Evolutionary conservation across 1,284 basidiomycete species (phyloP), one percentile per base, ranked within the genome.

Genomic region (Cutaneotrichosporon spelunceum): DNA sequence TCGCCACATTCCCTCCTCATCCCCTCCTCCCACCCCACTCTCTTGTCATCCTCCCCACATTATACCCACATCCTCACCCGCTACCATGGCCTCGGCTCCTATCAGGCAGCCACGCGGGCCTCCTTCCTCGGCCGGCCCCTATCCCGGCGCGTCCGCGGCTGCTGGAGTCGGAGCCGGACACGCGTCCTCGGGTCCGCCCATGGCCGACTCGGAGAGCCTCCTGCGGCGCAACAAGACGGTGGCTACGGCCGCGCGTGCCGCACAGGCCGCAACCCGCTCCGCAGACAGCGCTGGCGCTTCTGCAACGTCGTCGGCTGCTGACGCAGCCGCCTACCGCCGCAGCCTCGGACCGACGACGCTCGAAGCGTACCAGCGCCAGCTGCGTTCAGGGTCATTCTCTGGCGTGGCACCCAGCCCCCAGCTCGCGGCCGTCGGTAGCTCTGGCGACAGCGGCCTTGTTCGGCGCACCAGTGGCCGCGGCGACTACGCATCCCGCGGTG

Each of bases 71-170:
- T 9, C 24, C n/a, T 23, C n/a, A 21, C 36, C 13, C 39, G n/a
- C 48, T 58, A 26, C 57, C 27, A 70, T 72, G 66, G 59, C 68
- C 21, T 68, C 66, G 53, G 67, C 69, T 16, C 75, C 75, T 11
- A 75, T 78, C 55, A 67, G 76, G 53, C 74, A 76, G 63, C 76
- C 76, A 9, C 68, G 74, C 50, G 76, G 76, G 19, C 76, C 74
- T 10, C 70, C 75, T 5, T 62, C 69, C 26, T 65, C 68, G 57
- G 60, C 69, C 16, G 53, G 49, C 4, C 24, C 58, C 34, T 21
- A 42, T 11, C 11, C 60, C 14, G 36, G 24, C 19, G 24, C 42
- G 19, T 6, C 42, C 16, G 54, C 57, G n/a, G 34, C 65, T 23
- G 39, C 64, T 42, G 19, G 11, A 34, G 7, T 19, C 29, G 29